Base-by-base conservation (phyloP, 2,329 filamentous ascomycete genomes). In the Beauveria sp. region DNA sequence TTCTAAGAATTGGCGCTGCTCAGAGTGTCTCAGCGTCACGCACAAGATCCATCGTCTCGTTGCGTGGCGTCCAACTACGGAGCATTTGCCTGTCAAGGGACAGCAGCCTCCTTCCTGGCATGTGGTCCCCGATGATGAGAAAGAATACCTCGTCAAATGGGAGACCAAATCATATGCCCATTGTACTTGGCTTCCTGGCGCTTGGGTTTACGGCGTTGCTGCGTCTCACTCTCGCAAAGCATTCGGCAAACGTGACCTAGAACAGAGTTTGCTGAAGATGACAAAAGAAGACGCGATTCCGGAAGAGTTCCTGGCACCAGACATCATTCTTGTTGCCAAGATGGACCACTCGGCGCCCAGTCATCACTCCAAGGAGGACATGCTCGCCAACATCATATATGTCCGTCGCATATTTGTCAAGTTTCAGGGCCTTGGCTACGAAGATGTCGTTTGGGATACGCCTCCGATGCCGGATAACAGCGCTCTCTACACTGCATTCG, bases 81-180 rank as follows among this genome's bases (percentile, higher is more conserved):
- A 61, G 1, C 22, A 30, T 22, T 18, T 16, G 10, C 43, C 58
- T 28, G 44, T 43, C 20, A 61, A 50, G 26, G 58, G 51, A 18
- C 34, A 48, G 58, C 51, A 20, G 12, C 20, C 22, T n/a, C 58
- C 10, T 71, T 64, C 44, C 73, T 76, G 12, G 88, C 41, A 55
- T 22, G 44, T 94, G 68, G 54, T 73, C 37, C 55, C 54, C 12
- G 75, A 78, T 40, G 88, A 91, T 59, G 80, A 89, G n/a, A 92
- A 92, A 65, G 91, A 97, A 66, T 99, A 97, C 69, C 82, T 99
- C 2, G 77, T 99, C 67, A 96, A 94, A 70, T 97, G 92, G 91
- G 85, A 89, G 50, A 79, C 80, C 0, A 80, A 84, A 61, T 96
- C 93, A 0, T 96, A 97, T 69, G 88, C 87, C 64, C 87, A 90